Percentiles rank a stretch among this genome's conserved stretches.
Evolutionary conservation across 495 filamentous ascomycete genomes (phyloP).

Genomic region (Hyaloscypha bicolor): DNA sequence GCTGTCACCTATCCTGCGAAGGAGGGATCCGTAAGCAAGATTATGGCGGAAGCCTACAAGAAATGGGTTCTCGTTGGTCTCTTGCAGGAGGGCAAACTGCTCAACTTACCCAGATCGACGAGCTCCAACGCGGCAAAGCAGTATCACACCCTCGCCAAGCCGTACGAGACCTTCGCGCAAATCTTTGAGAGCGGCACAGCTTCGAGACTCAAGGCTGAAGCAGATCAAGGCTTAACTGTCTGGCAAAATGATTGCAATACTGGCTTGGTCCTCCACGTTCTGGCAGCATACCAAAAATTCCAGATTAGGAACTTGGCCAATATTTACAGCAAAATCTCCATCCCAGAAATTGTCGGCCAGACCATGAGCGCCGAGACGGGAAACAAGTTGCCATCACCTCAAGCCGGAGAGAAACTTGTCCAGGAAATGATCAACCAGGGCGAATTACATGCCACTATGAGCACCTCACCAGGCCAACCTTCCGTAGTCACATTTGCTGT

Average conservation of each 20-base stretch:
- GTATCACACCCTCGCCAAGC: constrained; percentile 61
- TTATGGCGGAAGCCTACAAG: constrained; percentile 90
- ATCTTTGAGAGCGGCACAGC: constrained; percentile 66
- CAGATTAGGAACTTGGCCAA: constrained; percentile 47
- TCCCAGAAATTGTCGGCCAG: constrained; percentile 48
- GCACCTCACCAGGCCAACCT: constrained; percentile 41
- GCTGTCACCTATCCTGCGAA: constrained; percentile 66
- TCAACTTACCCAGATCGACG: constrained; percentile 38
- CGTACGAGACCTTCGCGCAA: constrained; percentile 70
- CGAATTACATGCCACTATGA: constrained; percentile 56
- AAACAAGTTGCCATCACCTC: constrained; percentile 49
- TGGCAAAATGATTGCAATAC: constrained; percentile 61
- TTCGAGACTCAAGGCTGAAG: constrained; percentile 58
- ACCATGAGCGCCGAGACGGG: constrained; percentile 54
- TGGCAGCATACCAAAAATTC: constrained; percentile 51
- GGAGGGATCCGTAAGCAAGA: constrained; percentile 61
- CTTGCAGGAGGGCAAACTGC: constrained; percentile 68
- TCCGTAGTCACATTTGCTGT: constrained; percentile 44
- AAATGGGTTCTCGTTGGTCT: constrained; percentile 87
- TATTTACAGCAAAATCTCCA: constrained; percentile 54
- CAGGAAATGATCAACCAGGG: constrained; percentile 59
- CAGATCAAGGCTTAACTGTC: constrained; percentile 51
- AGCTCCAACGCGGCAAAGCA: constrained; percentile 52
- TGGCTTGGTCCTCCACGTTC: constrained; percentile 49
- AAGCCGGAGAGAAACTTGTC: constrained; percentile 47